Evolutionary conservation across 768 basidiomycete species (phyloP), one percentile per base, ranked within the genome.

Genomic region (Kondoa subrosea): DNA sequence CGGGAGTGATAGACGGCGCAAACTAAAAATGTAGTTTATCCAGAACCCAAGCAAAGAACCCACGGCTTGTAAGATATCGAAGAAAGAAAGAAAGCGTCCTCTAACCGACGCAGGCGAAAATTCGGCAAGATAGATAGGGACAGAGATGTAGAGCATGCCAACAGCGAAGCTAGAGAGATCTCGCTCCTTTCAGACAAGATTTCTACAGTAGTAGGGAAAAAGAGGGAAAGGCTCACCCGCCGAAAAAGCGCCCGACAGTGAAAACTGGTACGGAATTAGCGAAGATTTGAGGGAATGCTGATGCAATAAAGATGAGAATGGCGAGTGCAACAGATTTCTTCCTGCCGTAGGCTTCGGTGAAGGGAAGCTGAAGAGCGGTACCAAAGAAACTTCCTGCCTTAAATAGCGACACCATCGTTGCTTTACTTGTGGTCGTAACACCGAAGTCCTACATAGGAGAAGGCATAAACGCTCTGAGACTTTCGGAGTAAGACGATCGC

Each of bases 1-100:
- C n/a, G n/a, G n/a, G n/a, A n/a, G n/a, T n/a, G n/a, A n/a, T n/a
- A n/a, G n/a, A n/a, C n/a, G n/a, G n/a, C n/a, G n/a, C n/a, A n/a
- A n/a, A n/a, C n/a, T n/a, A n/a, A n/a, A n/a, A 26, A 68, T 72
- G 65, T 69, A 74, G 67, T 71, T 71, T 67, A 74, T 74, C 71
- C 72, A 74, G 72, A 73, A 74, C 32, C 71, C 71, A 30, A 34
- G 68, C 16, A 73, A 66, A 8, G 71, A 71, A 17, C 73, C 71
- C 62, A 72, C 67, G 62, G 72, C 72, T 30, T 71, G 68, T 32
- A 70, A 69, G n/a, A 72, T 69, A 31, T 74, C 73, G 70, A 69
- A 74, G 65, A 74, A 71, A n/a, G 72, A 72, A 50, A 74, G 70
- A 56, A 74, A 66, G 25, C 69, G 71, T 17, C 73, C 73, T 70